Evolutionary conservation across 108 stramenopile genomes (phyloP), one percentile per base, ranked within the genome.

Genomic region (Stephanodiscus triporus): DNA sequence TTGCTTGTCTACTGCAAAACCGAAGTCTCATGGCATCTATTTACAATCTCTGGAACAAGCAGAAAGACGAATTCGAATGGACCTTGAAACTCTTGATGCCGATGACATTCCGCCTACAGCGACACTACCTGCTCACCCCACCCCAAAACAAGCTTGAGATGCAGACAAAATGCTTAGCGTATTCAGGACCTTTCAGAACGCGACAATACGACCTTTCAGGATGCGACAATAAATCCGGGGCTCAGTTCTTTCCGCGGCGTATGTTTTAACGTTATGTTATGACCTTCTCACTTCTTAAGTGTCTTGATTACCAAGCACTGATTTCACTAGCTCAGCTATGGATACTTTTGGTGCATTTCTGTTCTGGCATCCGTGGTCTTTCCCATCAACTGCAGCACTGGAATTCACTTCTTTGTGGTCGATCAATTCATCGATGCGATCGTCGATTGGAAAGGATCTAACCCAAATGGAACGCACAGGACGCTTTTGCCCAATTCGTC

Each of bases 401-500:
- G 87, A 65, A 23, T 84, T 91, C 40, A 84, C 70, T 45, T 78
- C 77, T 58, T 95, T 95, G 43, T 82, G 68, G 42, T 84, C 82
- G 60, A 95, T 48, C 62, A 91, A 69, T 10, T 45, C 65, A 70
- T 95, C 94, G 65, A 95, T 86, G 72, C 91, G 87, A 29, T 79
- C 66, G 66, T 95, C 94, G 9, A 92, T 71, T 26, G 85, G 54
- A 22, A 83, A 85, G 17, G 89, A 80, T 17, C 75, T 54, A 58
- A 95, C 78, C 91, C 91, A 93, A 34, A 90, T 87, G 37, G 81
- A 84, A 37, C 63, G 77, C 14, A 89, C 88, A 10, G 79, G 63
- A 27, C 86, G 73, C 5, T 61, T 84, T 75, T 95, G 94, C 5
- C 94, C 94, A 27, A 95, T 95, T n/a, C 94, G 80, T 14, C 90